A percentile compares a stretch with the other conserved stretches of the same genome.
Conservation (phyloP, 805 yeast genomes). For the Cyberlindnera americana region DNA sequence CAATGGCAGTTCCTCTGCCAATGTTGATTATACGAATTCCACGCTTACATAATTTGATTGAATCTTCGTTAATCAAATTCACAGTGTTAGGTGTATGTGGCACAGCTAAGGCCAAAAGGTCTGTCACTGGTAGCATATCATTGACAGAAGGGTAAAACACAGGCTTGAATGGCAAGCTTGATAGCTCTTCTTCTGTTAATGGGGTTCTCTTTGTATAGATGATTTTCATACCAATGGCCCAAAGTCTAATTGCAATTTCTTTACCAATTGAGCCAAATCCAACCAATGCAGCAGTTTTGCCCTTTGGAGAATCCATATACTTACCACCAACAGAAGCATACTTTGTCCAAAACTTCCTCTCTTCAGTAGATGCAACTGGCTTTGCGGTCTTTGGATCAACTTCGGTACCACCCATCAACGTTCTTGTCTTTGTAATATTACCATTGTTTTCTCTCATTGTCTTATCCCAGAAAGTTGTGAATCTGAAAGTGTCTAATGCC, state of each 20-base stretch:
- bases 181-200: slow-evolving; percentile 33
- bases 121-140: slow-evolving; percentile 38
- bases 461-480: slow-evolving; percentile 44
- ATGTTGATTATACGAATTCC: slow-evolving; percentile 67
- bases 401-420: slow-evolving; percentile 30
- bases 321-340: slow-evolving; percentile 46
- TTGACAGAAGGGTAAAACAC: slow-evolving; percentile 44
- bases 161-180: slow-evolving; percentile 42
- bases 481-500: slow-evolving; percentile 56
- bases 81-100: slow-evolving; percentile 61
- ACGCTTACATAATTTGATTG: slow-evolving; percentile 44
- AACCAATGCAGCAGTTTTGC: slow-evolving; percentile 57
- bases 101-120: slow-evolving; percentile 60
- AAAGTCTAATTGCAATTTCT: slow-evolving; percentile 53
- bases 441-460: slow-evolving; percentile 36
- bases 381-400: slow-evolving; percentile 33
- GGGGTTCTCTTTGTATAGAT: slow-evolving; percentile 56
- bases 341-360: slow-evolving; percentile 36
- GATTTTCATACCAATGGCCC: slow-evolving; percentile 60
- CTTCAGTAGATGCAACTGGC: slow-evolving; percentile 23
- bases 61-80: slow-evolving; percentile 46
- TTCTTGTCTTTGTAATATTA: slow-evolving; percentile 46
- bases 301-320: slow-evolving; percentile 47
- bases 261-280: slow-evolving; percentile 80
- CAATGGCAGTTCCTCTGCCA: slow-evolving; percentile 69